Evolutionary conservation across 192 early-diverging fungal genomes (phyloP), one percentile per base, ranked within the genome.

Genomic region (Pilaira anomala): DNA sequence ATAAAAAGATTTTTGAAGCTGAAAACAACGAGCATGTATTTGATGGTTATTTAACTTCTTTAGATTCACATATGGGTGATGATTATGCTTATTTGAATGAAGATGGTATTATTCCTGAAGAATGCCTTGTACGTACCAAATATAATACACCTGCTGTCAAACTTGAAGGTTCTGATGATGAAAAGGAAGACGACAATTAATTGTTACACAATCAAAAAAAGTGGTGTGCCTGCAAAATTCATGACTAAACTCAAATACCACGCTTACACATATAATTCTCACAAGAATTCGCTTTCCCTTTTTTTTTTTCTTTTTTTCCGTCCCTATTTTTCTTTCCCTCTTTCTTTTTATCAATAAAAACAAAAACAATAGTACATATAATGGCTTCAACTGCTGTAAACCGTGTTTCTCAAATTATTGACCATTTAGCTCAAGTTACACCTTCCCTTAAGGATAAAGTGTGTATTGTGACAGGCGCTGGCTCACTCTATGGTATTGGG

Each of bases 1-100:
- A 96, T 77, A 76, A 81, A 19, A 79, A 82, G 16, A 91, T 97
- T 22, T 79, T 87, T 50, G 74, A 85, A 45, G 87, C 88, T 13
- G 97, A 99, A 79, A 48, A 80, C 49, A 65, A 69, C 3, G 85
- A 88, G 11, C 12, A 28, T 25, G 83, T 87, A 8, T 92, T 87
- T 64, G 77, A 81, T 41, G 74, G 82, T 22, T 92, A 86, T 79
- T 54, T 87, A 2, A 67, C 79, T 14, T 68, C 80, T 14, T 57
- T 91, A 44, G 88, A 91, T 63, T 57, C 65, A 2, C 81, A 84
- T 52, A 60, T 70, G 8, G 76, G 63, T 28, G 75, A 83, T 45
- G 86, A 79, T 56, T 78, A 76, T 41, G 82, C 80, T 62, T 93
- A 81, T 54, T 62, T 93, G 54, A 87, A 78, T 36, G 48, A 69